Evolutionary conservation across 495 filamentous ascomycete species (phyloP).

Genomic region (Chaetomidium leptoderma): DNA sequence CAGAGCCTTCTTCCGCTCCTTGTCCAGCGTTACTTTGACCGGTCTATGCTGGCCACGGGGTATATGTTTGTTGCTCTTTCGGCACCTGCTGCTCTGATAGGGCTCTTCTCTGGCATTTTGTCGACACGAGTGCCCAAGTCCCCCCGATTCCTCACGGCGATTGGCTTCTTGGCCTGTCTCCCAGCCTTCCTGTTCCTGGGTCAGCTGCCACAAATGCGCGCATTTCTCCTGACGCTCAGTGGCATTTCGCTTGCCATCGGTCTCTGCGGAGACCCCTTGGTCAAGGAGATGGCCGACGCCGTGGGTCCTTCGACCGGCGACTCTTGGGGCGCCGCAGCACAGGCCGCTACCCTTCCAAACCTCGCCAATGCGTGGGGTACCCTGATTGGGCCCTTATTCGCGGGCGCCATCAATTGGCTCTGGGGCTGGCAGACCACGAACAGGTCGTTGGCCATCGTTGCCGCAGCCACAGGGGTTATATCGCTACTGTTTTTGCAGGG

Average conservation of each 20-base stretch:
- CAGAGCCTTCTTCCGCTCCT: slow-evolving; percentile 28
- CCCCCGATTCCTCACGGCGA: slow-evolving; percentile 18
- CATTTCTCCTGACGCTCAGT: slow-evolving; percentile 20
- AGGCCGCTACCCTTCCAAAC: slow-evolving; percentile 21
- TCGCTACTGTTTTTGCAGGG: slow-evolving; percentile 29
- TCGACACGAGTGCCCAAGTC: slow-evolving; percentile 17
- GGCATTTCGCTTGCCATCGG: slow-evolving; percentile 26
- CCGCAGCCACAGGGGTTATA: slow-evolving; percentile 16
- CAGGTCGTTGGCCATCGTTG: slow-evolving; percentile 16
- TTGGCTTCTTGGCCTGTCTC: slow-evolving; percentile 25
- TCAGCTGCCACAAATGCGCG: background rate
- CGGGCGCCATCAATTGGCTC: slow-evolving; percentile 18
- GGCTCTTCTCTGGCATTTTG: slow-evolving; percentile 20
- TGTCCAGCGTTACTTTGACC: slow-evolving; percentile 19
- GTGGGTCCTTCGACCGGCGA: slow-evolving; percentile 3
- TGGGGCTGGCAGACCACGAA: slow-evolving; percentile 26
- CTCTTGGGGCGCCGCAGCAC: slow-evolving; percentile 12
- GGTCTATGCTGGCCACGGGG: slow-evolving; percentile 20
- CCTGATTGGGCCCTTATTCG: slow-evolving; percentile 28
- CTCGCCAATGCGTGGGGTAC: slow-evolving; percentile 29
- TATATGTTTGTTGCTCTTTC: slow-evolving; percentile 25
- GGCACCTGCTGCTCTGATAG: slow-evolving; percentile 23
- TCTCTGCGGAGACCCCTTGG: slow-evolving; percentile 26
- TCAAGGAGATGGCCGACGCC: slow-evolving; percentile 18
- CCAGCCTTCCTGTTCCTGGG: slow-evolving; percentile 24